Conservation (phyloP, 768 basidiomycete species). For the Mycena epipterygia region DNA sequence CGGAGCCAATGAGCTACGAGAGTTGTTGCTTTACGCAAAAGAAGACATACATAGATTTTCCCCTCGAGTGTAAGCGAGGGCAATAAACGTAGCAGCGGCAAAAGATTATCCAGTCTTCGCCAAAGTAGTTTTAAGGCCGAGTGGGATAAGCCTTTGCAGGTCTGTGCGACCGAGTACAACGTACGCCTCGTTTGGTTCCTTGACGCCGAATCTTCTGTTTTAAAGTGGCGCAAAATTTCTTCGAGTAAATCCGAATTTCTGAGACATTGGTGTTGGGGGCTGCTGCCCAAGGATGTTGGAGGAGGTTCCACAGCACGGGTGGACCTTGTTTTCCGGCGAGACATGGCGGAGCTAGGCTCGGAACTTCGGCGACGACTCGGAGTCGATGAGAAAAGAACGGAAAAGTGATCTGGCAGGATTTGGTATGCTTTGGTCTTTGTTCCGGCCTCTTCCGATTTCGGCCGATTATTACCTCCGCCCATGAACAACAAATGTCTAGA, state of each 20-base stretch:
- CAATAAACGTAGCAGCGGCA: slow-evolving; percentile 1
- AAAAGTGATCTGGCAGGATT: too few species aligned
- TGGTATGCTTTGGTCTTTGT: too few species aligned
- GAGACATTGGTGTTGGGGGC: slow-evolving; percentile 6
- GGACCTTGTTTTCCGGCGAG: too few species aligned
- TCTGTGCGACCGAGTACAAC: neutral
- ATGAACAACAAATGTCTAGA: too few species aligned
- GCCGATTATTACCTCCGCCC: too few species aligned
- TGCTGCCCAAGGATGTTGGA: neutral
- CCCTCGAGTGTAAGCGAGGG: neutral
- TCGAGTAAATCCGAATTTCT: slow-evolving; percentile 16
- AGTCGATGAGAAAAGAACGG: too few species aligned
- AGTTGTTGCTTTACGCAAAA: neutral
- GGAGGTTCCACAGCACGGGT: too few species aligned
- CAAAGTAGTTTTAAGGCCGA: neutral
- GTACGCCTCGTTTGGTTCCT: neutral
- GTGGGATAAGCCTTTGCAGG: neutral
- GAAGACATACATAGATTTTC: neutral
- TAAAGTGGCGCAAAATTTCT: neutral
- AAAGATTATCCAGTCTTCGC: neutral
- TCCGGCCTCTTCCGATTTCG: too few species aligned
- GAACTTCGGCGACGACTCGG: too few species aligned
- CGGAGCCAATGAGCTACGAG: neutral
- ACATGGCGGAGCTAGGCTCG: too few species aligned
- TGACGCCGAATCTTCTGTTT: neutral